Evolutionary conservation across 768 basidiomycete genomes (phyloP).

Genomic region (Strobilomyces echinocephalus): DNA sequence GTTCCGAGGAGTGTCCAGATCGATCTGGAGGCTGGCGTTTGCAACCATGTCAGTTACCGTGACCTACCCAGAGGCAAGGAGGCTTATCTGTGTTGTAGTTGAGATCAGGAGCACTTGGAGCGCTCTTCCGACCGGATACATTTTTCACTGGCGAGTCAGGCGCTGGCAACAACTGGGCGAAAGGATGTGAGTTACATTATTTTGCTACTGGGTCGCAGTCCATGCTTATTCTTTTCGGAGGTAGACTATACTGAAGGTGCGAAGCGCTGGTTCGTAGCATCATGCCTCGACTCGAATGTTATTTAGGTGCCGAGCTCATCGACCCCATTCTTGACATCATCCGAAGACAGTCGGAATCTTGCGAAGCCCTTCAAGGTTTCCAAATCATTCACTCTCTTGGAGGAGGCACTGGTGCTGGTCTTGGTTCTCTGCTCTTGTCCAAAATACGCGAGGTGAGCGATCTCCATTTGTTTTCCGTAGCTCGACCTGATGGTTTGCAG

Average conservation of each 20-base stretch:
- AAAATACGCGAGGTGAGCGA: constrained; percentile 71
- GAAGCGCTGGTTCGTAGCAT: not conserved
- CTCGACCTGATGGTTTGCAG: constrained; percentile 34
- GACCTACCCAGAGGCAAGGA: not conserved
- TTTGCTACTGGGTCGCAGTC: constrained; percentile 1
- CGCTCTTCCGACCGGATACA: constrained; percentile 84
- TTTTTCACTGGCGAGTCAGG: constrained; percentile 59
- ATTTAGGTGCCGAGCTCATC: constrained; percentile 80
- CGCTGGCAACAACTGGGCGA: constrained; percentile 94
- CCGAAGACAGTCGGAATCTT: constrained; percentile 72
- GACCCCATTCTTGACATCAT: constrained; percentile 81
- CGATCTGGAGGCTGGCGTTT: constrained; percentile 86
- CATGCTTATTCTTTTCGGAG: constrained; percentile 20
- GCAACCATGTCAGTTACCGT: constrained; percentile 56
- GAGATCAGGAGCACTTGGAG: constrained; percentile 63
- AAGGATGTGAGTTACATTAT: constrained; percentile 67
- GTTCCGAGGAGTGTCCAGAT: constrained; percentile 88
- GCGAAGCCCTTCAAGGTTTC: constrained; percentile 88
- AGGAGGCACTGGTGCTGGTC: constrained; percentile 85
- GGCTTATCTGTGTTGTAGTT: constrained; percentile 39
- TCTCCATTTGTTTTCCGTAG: not conserved
- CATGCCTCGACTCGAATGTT: not conserved
- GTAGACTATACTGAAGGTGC: constrained; percentile 85
- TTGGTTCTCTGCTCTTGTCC: constrained; percentile 74
- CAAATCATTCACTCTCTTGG: constrained; percentile 87